Conservation (phyloP, 495 filamentous ascomycete species). For the Penicillium dipodomyicola region DNA sequence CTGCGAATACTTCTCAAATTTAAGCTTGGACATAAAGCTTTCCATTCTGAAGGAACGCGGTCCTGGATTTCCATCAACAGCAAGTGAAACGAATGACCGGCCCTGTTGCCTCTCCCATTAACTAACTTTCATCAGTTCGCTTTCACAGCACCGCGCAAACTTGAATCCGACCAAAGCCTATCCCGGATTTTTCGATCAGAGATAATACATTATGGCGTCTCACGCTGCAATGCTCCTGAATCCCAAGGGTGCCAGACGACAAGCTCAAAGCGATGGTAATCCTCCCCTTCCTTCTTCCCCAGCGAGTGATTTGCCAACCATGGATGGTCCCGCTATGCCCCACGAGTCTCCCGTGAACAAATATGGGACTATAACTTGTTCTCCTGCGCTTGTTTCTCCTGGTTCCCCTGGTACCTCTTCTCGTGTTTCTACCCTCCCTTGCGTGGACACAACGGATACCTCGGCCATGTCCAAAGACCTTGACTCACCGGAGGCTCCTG, state of each 20-base stretch:
- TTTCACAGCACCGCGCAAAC: neutral
- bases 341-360: neutral
- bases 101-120: constrained; percentile 1
- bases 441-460: neutral
- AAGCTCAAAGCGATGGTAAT: constrained; percentile 37
- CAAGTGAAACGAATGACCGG: neutral
- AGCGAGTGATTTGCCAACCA: neutral
- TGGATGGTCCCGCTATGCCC: neutral
- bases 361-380: neutral
- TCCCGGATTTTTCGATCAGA: neutral
- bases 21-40: neutral
- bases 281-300: constrained; percentile 11
- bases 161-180: neutral
- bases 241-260: constrained; percentile 39
- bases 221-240: constrained; percentile 45
- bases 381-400: neutral
- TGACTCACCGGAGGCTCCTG: neutral
- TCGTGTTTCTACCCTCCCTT: neutral
- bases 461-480: neutral
- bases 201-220: constrained; percentile 37
- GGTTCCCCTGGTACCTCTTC: neutral
- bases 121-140: constrained; percentile 3
- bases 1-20: neutral
- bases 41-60: neutral
- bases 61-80: neutral